Evolutionary conservation across 371 early-diverging fungal species (phyloP).

Genomic region (Mucor mucedo): DNA sequence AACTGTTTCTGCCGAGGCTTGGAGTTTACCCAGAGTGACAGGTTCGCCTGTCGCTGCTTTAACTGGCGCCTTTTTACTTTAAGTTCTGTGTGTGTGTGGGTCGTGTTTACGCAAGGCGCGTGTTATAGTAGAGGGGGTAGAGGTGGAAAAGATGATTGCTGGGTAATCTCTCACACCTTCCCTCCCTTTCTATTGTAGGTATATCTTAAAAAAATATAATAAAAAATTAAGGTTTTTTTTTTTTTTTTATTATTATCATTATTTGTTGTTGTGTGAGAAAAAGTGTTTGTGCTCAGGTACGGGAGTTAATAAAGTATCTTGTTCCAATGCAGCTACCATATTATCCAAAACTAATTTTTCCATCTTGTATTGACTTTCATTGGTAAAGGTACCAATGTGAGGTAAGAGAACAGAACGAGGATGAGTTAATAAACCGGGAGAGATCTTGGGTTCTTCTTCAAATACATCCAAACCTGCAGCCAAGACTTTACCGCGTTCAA

Average conservation of each 20-base stretch:
- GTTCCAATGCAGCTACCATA: slow-evolving; percentile 35
- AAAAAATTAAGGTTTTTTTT: neutral
- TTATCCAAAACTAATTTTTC: slow-evolving; percentile 48
- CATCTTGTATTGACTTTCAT: slow-evolving; percentile 50
- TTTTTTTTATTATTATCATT: neutral
- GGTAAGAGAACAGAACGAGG: slow-evolving; percentile 48
- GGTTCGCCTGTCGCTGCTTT: slow-evolving; percentile 83
- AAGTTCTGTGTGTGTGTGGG: no score
- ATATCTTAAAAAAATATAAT: neutral
- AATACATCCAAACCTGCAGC: slow-evolving; percentile 68
- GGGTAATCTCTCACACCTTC: no score
- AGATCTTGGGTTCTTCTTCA: slow-evolving; percentile 56
- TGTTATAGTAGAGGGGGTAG: no score
- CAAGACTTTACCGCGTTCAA: slow-evolving; percentile 59
- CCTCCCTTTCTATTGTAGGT: no score
- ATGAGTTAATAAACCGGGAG: slow-evolving; percentile 47
- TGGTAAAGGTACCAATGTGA: slow-evolving; percentile 53
- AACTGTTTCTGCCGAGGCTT: slow-evolving; percentile 59
- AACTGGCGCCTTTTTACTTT: slow-evolving; percentile 65
- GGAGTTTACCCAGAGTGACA: slow-evolving; percentile 75
- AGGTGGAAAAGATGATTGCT: no score
- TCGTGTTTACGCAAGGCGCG: no score
- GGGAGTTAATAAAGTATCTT: slow-evolving; percentile 40
- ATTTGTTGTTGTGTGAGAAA: slow-evolving; percentile 10
- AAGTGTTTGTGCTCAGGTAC: slow-evolving; percentile 48